Base-by-base conservation (phyloP, 176 grass and related monocot species). In the Zea luxurians region DNA sequence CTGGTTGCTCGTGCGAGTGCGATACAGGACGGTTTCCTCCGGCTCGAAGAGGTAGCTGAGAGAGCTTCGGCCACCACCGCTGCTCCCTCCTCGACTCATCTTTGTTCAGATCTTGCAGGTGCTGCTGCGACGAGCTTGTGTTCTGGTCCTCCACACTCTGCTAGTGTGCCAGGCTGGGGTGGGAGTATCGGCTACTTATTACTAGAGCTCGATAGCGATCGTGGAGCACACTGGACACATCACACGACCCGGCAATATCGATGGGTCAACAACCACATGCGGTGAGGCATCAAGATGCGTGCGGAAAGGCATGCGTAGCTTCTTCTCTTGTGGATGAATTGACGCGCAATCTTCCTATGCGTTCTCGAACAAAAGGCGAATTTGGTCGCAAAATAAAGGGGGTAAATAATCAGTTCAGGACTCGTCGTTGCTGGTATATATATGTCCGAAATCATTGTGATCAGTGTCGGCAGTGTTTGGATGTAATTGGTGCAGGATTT, bases 21-120 rank as follows among this genome's bases (percentile, higher is more conserved):
- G 65, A 63, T 66, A 68, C 8, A 60, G 49, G 16, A 8, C 20
- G 41, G 66, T 52, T 45, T 89, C 81, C 66, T 89, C 80, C 58
- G 71, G 86, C 70, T 97, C 93, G 72, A 93, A 93, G 50, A 97
- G 93, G 77, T 93, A 97, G 2, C 83, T 69, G 1, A 97, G 77
- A 64, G 93, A 97, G 73, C 93, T 97, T 64, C 87, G 73, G 60
- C 90, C 93, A 80, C 87, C 90, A 2, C 90, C 87, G 67, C 68
- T 89, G 84, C 86, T 96, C 68, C 53, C 82, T 70, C 85, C 77
- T 76, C 90, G 87, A 64, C 83, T 97, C 93, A 93, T 97, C 27
- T 40, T 27, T 27, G 27, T 27, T 27, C 27, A 27, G 27, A 27
- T 1, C 49, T 61, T 6, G 27, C 7, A 10, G 8, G 38, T 71